phyloP scores from a whole-genome alignment of 257 asterid species.

The Anisodus tanguticus region DNA sequence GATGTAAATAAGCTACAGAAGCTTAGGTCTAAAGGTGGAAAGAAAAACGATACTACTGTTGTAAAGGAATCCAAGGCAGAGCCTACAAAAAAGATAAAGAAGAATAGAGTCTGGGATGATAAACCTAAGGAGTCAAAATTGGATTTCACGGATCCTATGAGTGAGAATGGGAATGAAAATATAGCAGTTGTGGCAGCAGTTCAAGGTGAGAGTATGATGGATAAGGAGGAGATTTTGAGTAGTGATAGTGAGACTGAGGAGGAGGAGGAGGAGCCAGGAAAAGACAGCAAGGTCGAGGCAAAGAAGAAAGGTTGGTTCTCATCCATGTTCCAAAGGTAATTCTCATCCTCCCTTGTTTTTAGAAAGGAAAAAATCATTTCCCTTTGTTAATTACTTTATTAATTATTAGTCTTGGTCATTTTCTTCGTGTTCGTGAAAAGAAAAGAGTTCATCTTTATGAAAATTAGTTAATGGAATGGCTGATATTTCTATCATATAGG shows the following conservation, averaged over 20 bases:
- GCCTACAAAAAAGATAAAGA: slow-evolving; percentile 71
- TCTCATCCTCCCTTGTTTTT: neutral
- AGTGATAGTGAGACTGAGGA: slow-evolving; percentile 82
- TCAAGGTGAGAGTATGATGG: slow-evolving; percentile 96
- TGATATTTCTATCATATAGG: neutral
- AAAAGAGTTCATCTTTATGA: neutral
- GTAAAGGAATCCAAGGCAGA: slow-evolving; percentile 71
- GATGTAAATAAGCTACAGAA: slow-evolving; percentile 87
- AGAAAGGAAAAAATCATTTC: neutral
- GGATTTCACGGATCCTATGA: slow-evolving; percentile 80
- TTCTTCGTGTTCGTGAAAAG: neutral
- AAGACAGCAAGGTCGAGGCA: slow-evolving; percentile 53
- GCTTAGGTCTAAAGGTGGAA: slow-evolving; percentile 73
- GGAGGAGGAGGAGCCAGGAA: slow-evolving; percentile 55
- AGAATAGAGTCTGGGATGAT: slow-evolving; percentile 88
- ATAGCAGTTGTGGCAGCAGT: slow-evolving; percentile 58
- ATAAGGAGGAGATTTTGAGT: slow-evolving; percentile 80
- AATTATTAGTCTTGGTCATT: neutral
- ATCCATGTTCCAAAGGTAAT: slow-evolving; percentile 88
- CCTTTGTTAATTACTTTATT: neutral
- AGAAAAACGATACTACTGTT: slow-evolving; percentile 60
- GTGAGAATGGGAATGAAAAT: slow-evolving; percentile 73
- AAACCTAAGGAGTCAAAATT: slow-evolving; percentile 64
- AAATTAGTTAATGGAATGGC: neutral
- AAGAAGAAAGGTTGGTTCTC: slow-evolving; percentile 96